Conservation (phyloP, 2,329 filamentous ascomycete species). For the Reticulascus tulasneorum region DNA sequence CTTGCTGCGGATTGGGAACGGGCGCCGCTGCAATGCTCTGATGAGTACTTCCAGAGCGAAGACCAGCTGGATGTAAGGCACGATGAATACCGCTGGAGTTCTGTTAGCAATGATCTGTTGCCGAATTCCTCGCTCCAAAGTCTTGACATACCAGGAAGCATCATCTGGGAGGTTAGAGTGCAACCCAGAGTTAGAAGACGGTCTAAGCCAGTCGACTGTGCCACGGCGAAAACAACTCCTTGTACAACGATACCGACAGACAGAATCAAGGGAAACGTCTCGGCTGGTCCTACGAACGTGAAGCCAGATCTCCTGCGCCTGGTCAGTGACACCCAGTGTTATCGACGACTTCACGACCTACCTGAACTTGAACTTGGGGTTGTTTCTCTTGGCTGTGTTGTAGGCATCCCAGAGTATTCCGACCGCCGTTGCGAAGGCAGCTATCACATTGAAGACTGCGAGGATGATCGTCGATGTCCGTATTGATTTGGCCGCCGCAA, state of each 20-base stretch:
- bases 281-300: conserved; percentile 41
- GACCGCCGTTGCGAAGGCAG: conserved; percentile 50
- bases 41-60: conserved; percentile 60
- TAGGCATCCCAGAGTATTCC: conserved; percentile 57
- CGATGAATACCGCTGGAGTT: conserved; percentile 57
- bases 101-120: conserved; percentile 19
- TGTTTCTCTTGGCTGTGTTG: conserved; percentile 35
- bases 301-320: conserved; percentile 31
- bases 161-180: conserved; percentile 49
- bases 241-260: conserved; percentile 56
- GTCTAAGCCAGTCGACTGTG: conserved; percentile 52
- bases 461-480: conserved; percentile 60
- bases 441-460: conserved; percentile 56
- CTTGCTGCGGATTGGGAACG: conserved; percentile 55
- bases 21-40: conserved; percentile 48
- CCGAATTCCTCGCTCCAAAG: not conserved
- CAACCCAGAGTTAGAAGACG: conserved; percentile 49
- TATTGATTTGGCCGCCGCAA: conserved; percentile 52
- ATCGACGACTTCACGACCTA: conserved; percentile 17
- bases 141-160: conserved; percentile 57
- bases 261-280: conserved; percentile 53
- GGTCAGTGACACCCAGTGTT: not conserved
- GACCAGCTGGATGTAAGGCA: conserved; percentile 61
- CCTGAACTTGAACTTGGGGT: conserved; percentile 38
- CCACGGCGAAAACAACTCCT: conserved; percentile 52